Evolutionary conservation across 2,329 filamentous ascomycete species (phyloP).

Genomic region (Onygenales sp.): DNA sequence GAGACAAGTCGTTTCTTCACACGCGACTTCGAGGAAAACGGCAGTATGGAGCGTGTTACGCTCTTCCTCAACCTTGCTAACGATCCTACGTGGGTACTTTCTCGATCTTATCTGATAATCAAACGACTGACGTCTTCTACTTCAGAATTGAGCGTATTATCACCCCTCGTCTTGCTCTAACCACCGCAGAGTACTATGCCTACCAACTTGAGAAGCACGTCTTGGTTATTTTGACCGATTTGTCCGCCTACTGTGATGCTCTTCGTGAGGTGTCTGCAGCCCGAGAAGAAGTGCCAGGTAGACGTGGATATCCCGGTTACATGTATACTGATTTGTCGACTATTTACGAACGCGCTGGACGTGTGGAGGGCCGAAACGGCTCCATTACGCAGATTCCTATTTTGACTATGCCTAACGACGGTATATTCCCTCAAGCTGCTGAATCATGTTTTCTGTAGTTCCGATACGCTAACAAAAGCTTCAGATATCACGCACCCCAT

Average conservation of each 20-base stretch:
- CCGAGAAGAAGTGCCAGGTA: constrained; percentile 96
- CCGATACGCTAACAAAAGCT: not conserved
- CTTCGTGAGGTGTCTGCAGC: constrained; percentile 97
- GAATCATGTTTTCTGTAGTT: not conserved
- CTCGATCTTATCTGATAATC: not conserved
- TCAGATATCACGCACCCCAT: constrained; percentile 95
- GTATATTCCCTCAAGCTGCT: constrained; percentile 28
- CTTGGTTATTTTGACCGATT: constrained; percentile 92
- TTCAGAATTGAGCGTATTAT: constrained; percentile 96
- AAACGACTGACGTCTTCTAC: not conserved
- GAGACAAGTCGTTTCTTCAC: constrained; percentile 98
- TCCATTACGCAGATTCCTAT: constrained; percentile 99
- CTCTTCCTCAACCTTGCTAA: constrained; percentile 99
- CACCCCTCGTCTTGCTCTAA: constrained; percentile 93
- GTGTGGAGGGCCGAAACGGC: constrained; percentile 92
- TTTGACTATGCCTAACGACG: constrained; percentile 98
- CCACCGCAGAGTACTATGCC: constrained; percentile 98
- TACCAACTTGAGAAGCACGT: constrained; percentile 99
- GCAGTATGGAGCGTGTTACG: constrained; percentile 92
- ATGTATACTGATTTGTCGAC: constrained; percentile 99
- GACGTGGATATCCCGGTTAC: constrained; percentile 99
- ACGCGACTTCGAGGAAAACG: constrained; percentile 97
- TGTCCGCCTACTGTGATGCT: constrained; percentile 96
- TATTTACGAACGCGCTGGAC: constrained; percentile 97
- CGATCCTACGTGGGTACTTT: constrained; percentile 73